phyloP scores from a whole-genome alignment of 2,329 filamentous ascomycete genomes.

The Ampelomyces quisqualis region DNA sequence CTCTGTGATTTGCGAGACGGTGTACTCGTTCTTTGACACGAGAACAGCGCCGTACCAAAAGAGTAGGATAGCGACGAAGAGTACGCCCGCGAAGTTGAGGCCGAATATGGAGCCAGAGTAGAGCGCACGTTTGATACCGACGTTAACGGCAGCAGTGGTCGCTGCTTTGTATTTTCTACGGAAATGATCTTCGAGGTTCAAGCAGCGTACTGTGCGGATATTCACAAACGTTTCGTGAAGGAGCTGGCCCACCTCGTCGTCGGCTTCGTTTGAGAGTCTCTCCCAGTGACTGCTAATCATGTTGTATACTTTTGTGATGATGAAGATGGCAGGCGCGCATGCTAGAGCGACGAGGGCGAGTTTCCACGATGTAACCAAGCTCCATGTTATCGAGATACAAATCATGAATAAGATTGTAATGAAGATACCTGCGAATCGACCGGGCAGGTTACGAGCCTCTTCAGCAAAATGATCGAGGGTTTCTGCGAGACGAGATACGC shows the following conservation, averaged over 20 bases:
- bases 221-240: conserved; percentile 76
- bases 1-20: conserved; percentile 63
- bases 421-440: conserved; percentile 71
- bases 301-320: conserved; percentile 65
- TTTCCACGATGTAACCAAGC: conserved; percentile 73
- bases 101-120: conserved; percentile 74
- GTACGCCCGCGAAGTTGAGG: conserved; percentile 69
- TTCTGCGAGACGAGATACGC: conserved; percentile 63
- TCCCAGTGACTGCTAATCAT: conserved; percentile 72
- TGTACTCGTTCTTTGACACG: conserved; percentile 53
- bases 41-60: conserved; percentile 80
- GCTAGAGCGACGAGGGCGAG: conserved; percentile 75
- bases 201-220: conserved; percentile 73
- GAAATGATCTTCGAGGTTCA: conserved; percentile 75
- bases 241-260: conserved; percentile 60
- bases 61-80: conserved; percentile 73
- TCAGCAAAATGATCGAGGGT: conserved; percentile 80
- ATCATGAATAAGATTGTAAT: conserved; percentile 69
- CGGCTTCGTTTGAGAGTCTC: conserved; percentile 62
- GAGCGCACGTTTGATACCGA: conserved; percentile 66
- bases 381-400: conserved; percentile 70
- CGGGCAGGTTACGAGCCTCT: conserved; percentile 81
- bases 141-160: conserved; percentile 54
- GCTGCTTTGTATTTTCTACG: conserved; percentile 60
- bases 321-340: conserved; percentile 66